These are phyloP conservation scores for Detonula confervacea DNA, from an alignment of 352 stramenopile genomes.

Conservation along the genomic window DNA sequence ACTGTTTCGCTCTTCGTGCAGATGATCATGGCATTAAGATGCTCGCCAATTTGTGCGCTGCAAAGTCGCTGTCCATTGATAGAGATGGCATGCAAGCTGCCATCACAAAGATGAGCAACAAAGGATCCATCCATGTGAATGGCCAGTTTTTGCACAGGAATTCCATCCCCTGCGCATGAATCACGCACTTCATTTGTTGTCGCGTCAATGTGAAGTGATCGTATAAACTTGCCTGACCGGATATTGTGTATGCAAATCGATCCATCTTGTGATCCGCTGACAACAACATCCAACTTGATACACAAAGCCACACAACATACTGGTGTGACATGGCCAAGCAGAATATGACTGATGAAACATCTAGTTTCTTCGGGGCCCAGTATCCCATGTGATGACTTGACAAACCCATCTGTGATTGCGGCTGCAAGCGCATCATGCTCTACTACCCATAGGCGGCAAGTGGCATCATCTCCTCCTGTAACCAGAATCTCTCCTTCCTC, in stretches of 20 bases:
- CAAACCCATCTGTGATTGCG: constrained; percentile 81
- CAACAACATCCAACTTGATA: constrained; percentile 84
- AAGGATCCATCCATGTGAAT: constrained; percentile 74
- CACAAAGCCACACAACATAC: constrained; percentile 75
- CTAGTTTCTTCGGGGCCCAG: constrained; percentile 51
- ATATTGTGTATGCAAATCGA: constrained; percentile 87
- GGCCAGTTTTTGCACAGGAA: constrained; percentile 57
- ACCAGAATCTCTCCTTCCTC: constrained; percentile 74
- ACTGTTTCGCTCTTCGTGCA: constrained; percentile 73
- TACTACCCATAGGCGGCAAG: constrained; percentile 80
- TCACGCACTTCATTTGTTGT: constrained; percentile 45
- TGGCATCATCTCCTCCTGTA: constrained; percentile 81
- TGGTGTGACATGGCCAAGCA: constrained; percentile 77
- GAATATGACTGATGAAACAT: constrained; percentile 63
- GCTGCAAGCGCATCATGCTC: constrained; percentile 76
- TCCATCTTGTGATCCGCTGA: constrained; percentile 81
- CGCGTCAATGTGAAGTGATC: constrained; percentile 72
- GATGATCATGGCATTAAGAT: constrained; percentile 80
- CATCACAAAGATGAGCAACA: constrained; percentile 72
- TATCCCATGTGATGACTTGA: constrained; percentile 65
- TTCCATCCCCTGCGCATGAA: constrained; percentile 50
- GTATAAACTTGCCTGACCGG: constrained; percentile 78
- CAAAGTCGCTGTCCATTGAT: constrained; percentile 75
- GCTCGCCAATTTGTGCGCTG: constrained; percentile 62
- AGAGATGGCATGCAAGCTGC: constrained; percentile 70